phyloP scores from a whole-genome alignment of 257 asterid genomes.

The Nicotiana otophora region DNA sequence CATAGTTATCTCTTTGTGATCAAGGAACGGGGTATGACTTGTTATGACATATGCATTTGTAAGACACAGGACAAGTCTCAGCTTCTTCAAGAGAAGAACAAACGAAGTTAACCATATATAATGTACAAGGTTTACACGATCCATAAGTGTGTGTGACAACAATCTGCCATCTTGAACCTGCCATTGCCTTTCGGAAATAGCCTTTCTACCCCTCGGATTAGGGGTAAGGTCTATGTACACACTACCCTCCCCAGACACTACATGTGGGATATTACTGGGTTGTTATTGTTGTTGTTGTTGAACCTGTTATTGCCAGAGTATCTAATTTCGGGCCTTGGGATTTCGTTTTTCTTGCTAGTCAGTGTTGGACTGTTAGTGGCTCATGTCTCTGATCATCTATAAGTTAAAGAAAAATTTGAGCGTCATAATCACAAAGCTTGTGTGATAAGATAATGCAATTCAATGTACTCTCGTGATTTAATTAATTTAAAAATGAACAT shows the following conservation, averaged over 20 bases:
- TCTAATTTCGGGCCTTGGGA: slow-evolving; percentile 8
- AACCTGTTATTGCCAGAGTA: slow-evolving; percentile 15
- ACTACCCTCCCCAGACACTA: too few relatives aligned
- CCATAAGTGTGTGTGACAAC: slow-evolving; percentile 93
- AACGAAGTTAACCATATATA: slow-evolving; percentile 84
- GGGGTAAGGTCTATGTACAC: too few relatives aligned
- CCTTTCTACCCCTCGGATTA: too few relatives aligned
- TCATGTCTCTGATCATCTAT: slow-evolving; percentile 28
- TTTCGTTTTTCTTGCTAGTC: slow-evolving; percentile 7
- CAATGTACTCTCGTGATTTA: not conserved
- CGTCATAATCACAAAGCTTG: not conserved
- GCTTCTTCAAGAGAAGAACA: slow-evolving; percentile 86
- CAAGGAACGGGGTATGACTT: slow-evolving; percentile 84
- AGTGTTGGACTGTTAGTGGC: slow-evolving; percentile 16
- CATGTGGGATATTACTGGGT: too few relatives aligned
- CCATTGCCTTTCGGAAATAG: not conserved
- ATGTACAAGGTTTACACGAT: slow-evolving; percentile 77
- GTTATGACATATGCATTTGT: slow-evolving; percentile 68
- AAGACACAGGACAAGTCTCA: slow-evolving; percentile 86
- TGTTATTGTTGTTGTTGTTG: too few relatives aligned
- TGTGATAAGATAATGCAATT: not conserved
- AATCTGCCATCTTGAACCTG: slow-evolving; percentile 77
- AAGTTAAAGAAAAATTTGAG: not conserved
- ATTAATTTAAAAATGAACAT: not conserved
- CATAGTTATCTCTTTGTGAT: not conserved